Evolutionary conservation across 768 basidiomycete species (phyloP), one percentile per base, ranked within the genome.

Genomic region (Tubosaeta sp.): DNA sequence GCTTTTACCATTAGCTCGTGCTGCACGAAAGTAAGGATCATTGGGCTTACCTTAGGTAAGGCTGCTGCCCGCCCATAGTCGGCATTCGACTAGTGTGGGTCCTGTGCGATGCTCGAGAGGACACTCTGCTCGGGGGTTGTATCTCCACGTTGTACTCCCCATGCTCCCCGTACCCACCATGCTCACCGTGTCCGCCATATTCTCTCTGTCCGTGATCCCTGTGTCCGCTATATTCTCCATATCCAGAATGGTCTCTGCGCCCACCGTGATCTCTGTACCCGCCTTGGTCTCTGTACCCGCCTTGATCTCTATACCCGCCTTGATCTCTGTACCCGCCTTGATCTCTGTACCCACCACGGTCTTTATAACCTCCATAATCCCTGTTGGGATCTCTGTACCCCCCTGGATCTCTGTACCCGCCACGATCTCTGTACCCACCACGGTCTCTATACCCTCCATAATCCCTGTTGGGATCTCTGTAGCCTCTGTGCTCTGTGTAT

Each of bases 31-130:
- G 22, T 19, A 11, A 45, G 10, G 16, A 25, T 14, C 21, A 34
- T 34, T 14, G 3, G 22, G 32, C 67, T 58, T 51, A 69, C 67
- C 44, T 48, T 25, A 56, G 0, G 24, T 56, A 57, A 27, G 27
- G 27, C 31, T 57, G 58, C 9, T 58, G 54, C 13, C n/a, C 14
- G 3, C 25, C 25, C 7, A 35, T 38, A 25, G 56, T 34, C 45
- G 60, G 40, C 29, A 54, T 25, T 24, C 64, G 64, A 46, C 51
- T 49, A 18, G 44, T 57, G 48, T 63, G 42, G 18, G 59, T 14
- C 52, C 69, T 57, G 18, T 69, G 68, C 3, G 69, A 61, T 42
- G 57, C 59, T 52, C 60, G 62, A 42, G 64, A 66, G 32, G 66
- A 22, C 25, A 44, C 51, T 49, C 64, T 63, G 44, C 46, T 16